phyloP scores from a whole-genome alignment of 768 basidiomycete genomes.

The Suillus subaureus region DNA sequence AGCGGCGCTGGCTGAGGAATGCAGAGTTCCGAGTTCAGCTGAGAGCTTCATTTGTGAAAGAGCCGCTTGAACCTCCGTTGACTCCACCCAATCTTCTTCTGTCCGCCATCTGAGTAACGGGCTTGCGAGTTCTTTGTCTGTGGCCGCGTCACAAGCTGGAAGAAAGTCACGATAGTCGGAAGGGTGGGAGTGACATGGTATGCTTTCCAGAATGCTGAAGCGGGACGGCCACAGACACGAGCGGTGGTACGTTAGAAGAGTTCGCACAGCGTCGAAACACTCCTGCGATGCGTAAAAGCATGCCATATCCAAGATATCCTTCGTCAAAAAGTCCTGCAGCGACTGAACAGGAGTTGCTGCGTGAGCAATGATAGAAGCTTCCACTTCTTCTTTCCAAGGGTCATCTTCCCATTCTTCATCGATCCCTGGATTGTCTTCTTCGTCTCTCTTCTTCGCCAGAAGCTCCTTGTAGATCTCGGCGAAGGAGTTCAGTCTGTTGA shows the following conservation, averaged over 20 bases:
- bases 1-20: slow-evolving; percentile 14
- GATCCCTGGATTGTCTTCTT: slow-evolving; percentile 27
- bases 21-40: slow-evolving; percentile 14
- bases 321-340: slow-evolving; percentile 65
- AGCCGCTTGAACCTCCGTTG: slow-evolving; percentile 42
- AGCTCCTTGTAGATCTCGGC: slow-evolving; percentile 55
- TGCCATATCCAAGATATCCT: slow-evolving; percentile 59
- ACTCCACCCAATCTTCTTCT: slow-evolving; percentile 63
- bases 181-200: slow-evolving; percentile 77
- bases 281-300: slow-evolving; percentile 66
- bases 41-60: slow-evolving; percentile 32
- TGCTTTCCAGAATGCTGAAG: slow-evolving; percentile 64
- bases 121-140: slow-evolving; percentile 44
- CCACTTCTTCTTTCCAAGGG: slow-evolving; percentile 64
- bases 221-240: slow-evolving; percentile 67
- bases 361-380: slow-evolving; percentile 22
- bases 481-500: slow-evolving; percentile 75
- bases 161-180: slow-evolving; percentile 61
- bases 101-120: slow-evolving; percentile 48
- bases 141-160: slow-evolving; percentile 56
- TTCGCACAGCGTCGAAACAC: slow-evolving; percentile 56
- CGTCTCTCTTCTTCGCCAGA: slow-evolving; percentile 27
- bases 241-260: slow-evolving; percentile 62
- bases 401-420: slow-evolving; percentile 55
- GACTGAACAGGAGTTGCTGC: slow-evolving; percentile 36